Evolutionary conservation across 345 rosid species (phyloP), one percentile per base, ranked within the genome.

Genomic region (Pistacia integerrima): DNA sequence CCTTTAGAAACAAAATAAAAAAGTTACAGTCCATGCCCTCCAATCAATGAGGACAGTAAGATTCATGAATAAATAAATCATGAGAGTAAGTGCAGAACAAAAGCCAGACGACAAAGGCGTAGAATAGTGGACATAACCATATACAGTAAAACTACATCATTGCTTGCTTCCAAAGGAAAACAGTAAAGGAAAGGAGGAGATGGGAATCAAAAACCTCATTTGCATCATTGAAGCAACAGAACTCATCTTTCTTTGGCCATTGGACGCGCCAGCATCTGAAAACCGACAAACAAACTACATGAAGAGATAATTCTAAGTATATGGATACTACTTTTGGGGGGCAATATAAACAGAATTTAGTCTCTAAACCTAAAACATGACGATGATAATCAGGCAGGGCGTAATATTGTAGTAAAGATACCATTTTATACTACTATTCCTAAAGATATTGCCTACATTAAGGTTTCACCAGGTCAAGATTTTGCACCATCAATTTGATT

Each of bases 181-280:
- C 6, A 25, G n/a, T 13, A 0, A 41, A n/a, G 17, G 0, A 38
- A 69, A 63, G 12, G 22, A 30, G 17, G 58, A 48, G 41, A 72
- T 46, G 73, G 62, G 65, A 65, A 75, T 60, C 77, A 30, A 30
- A 33, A 38, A 87, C 90, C 90, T 87, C 88, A 74, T 83, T 87
- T 77, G 90, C 90, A 80, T 87, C 88, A 69, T 87, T 87, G 79
- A 83, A 82, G 63, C 11, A 52, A 73, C 17, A 0, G 4, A 75
- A 67, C 11, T 85, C 79, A 59, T 85, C 84, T 74, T 81, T 87
- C 82, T 72, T 83, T 5, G 88, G 90, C 90, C 90, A 87, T 36
- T 55, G 67, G 36, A 85, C 88, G 18, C 68, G 46, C 87, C 87
- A 85, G 57, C 88, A 87, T 80, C 88, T 87, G 74, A 10, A 18